Evolutionary conservation across 495 filamentous ascomycete species (phyloP).

Genomic region (Aspergillus nidulans): DNA sequence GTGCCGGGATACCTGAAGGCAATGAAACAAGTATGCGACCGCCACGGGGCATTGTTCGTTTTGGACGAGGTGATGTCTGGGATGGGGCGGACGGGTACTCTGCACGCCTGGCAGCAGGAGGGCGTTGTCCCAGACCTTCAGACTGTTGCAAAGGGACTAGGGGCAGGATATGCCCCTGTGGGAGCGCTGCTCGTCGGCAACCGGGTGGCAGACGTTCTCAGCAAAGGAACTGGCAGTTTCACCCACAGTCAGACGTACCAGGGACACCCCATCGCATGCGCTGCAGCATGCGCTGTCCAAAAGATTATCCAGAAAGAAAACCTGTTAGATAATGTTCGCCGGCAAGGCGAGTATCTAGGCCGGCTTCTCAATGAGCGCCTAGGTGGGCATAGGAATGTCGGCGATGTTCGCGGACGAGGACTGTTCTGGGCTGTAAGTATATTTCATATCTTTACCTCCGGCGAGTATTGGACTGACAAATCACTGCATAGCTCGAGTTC

Average conservation of each 20-base stretch:
- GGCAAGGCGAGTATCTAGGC: slow-evolving; percentile 40
- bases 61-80: slow-evolving; percentile 74
- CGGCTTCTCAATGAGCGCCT: slow-evolving; percentile 34
- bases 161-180: slow-evolving; percentile 55
- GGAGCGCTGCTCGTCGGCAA: slow-evolving; percentile 50
- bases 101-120: slow-evolving; percentile 63
- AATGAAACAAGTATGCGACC: slow-evolving; percentile 54
- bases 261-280: slow-evolving; percentile 47
- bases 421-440: slow-evolving; percentile 47
- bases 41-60: slow-evolving; percentile 57
- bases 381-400: slow-evolving; percentile 38
- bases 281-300: slow-evolving; percentile 45
- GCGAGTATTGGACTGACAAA: background rate
- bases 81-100: slow-evolving; percentile 58
- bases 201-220: slow-evolving; percentile 47
- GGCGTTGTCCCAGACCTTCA: slow-evolving; percentile 55
- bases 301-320: slow-evolving; percentile 39
- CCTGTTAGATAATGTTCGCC: slow-evolving; percentile 40
- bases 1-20: slow-evolving; percentile 56
- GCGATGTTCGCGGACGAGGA: slow-evolving; percentile 50
- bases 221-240: slow-evolving; percentile 45
- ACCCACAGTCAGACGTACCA: slow-evolving; percentile 53
- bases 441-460: background rate
- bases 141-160: slow-evolving; percentile 58
- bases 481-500: slow-evolving; percentile 46